Evolutionary conservation across 768 basidiomycete species (phyloP).

Genomic region (Inosperma sp.): DNA sequence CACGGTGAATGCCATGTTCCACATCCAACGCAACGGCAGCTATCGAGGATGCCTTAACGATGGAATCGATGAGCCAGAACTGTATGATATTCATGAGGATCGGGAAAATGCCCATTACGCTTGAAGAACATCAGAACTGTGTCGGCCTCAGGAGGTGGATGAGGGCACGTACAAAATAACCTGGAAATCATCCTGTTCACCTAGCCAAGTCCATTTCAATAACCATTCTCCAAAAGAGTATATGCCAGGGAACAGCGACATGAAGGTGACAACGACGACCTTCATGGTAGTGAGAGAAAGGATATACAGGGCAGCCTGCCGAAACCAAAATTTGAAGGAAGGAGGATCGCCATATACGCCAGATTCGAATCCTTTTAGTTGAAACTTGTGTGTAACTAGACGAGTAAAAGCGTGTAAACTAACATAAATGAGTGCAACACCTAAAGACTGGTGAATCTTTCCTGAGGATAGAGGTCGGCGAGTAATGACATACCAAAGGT

Average conservation of each 20-base stretch:
- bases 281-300: constrained; percentile 84
- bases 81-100: constrained; percentile 85
- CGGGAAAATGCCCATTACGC: constrained; percentile 90
- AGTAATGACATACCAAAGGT: constrained; percentile 62
- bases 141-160: background rate
- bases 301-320: constrained; percentile 81
- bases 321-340: constrained; percentile 62
- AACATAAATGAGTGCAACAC: constrained; percentile 79
- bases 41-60: constrained; percentile 67
- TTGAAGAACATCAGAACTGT: constrained; percentile 24
- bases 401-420: constrained; percentile 60
- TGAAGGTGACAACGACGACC: constrained; percentile 73
- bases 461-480: constrained; percentile 1
- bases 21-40: constrained; percentile 36
- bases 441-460: constrained; percentile 34
- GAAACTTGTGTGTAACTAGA: constrained; percentile 57
- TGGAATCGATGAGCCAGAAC: constrained; percentile 94
- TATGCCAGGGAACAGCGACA: constrained; percentile 66
- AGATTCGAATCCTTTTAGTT: constrained; percentile 73
- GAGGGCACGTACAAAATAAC: constrained; percentile 68
- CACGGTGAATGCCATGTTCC: constrained; percentile 35
- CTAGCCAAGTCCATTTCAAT: constrained; percentile 69
- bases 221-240: constrained; percentile 82
- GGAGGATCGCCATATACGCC: constrained; percentile 90
- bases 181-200: constrained; percentile 58